These are phyloP conservation scores for Blastocrithidia nonstop DNA, from an alignment of 208 protist species.

Conservation along the genomic window DNA sequence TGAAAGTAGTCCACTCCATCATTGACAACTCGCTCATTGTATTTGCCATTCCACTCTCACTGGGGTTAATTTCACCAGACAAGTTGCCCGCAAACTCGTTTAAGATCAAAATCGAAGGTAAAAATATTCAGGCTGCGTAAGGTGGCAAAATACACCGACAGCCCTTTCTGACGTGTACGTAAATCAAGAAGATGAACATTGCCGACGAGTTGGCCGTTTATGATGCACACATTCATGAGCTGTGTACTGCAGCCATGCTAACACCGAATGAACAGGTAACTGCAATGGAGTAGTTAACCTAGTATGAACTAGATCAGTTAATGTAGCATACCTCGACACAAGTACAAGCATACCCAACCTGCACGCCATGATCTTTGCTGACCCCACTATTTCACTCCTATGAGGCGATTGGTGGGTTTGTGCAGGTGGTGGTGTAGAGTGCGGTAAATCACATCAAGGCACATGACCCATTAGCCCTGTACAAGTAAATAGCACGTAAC, in stretches of 20 bases:
- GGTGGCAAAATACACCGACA: slow-evolving; percentile 44
- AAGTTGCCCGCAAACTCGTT: slow-evolving; percentile 49
- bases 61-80: slow-evolving; percentile 41
- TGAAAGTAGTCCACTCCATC: slow-evolving; percentile 33
- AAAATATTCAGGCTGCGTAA: slow-evolving; percentile 15
- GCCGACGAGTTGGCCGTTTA: slow-evolving; percentile 63
- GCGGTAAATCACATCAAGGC: slow-evolving; percentile 28
- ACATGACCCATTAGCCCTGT: slow-evolving; percentile 28
- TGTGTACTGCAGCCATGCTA: slow-evolving; percentile 18
- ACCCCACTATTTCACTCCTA: slow-evolving; percentile 35
- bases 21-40: slow-evolving; percentile 33
- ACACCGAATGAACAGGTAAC: slow-evolving; percentile 15
- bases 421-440: slow-evolving; percentile 58
- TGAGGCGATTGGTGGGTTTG: slow-evolving; percentile 39
- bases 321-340: slow-evolving; percentile 41
- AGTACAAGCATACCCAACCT: slow-evolving; percentile 20
- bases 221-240: slow-evolving; percentile 14
- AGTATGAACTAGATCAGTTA: slow-evolving; percentile 62
- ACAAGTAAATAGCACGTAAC: slow-evolving; percentile 64
- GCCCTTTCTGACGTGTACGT: slow-evolving; percentile 26
- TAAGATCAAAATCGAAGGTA: slow-evolving; percentile 71
- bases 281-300: slow-evolving; percentile 38
- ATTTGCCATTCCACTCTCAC: slow-evolving; percentile 29
- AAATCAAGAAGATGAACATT: slow-evolving; percentile 48
- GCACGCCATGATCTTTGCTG: slow-evolving; percentile 34